Base-by-base conservation (phyloP, 345 rosid species). In the Lenwebbia sp. region DNA sequence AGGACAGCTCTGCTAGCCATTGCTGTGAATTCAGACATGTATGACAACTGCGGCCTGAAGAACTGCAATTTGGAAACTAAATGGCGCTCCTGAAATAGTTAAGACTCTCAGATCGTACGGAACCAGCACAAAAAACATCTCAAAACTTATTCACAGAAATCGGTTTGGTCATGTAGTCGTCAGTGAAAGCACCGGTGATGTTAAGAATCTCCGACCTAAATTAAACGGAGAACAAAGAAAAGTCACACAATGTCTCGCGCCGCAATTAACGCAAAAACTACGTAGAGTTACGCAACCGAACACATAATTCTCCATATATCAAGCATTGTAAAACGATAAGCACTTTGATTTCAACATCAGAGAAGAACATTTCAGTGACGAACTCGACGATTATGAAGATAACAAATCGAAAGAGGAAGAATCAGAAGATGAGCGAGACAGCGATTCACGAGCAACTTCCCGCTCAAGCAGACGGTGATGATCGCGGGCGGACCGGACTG, bases 21-120 rank as follows among this genome's bases (percentile, higher is more conserved):
- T 50, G 94, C 84, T 54, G 98, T 97, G 88, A 89, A 92, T 83
- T 95, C 97, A 53, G 96, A 88, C 84, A 92, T 87, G 54, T 96
- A 97, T 0, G 93, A 90, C 84, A 96, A 91, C 83, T 95, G 98
- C 57, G 98, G 98, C 97, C 99, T 94, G 37, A 94, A 87, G 92
- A 94, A 95, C 44, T 93, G 93, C 92, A 96, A 92, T 90, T 92
- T 92, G 82, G 96, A 93, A 88, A 95, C 88, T 85, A 91, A 93
- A 91, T 97, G 99, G 90, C 95, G 94, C 86, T 97, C 99, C 99
- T 97, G 96, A 89, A 89, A 44, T 86, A 85, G n/a, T 60, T 70
- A 55, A 41, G 83, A 82, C 37, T 13, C 49, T 81, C 47, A 37
- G 78, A 70, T 37, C 47, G 54, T 44, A 86, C 23, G 11, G 23